Evolutionary conservation across 148 eudicot genomes (phyloP).

Genomic region (Vaccinium macrocarpon): DNA sequence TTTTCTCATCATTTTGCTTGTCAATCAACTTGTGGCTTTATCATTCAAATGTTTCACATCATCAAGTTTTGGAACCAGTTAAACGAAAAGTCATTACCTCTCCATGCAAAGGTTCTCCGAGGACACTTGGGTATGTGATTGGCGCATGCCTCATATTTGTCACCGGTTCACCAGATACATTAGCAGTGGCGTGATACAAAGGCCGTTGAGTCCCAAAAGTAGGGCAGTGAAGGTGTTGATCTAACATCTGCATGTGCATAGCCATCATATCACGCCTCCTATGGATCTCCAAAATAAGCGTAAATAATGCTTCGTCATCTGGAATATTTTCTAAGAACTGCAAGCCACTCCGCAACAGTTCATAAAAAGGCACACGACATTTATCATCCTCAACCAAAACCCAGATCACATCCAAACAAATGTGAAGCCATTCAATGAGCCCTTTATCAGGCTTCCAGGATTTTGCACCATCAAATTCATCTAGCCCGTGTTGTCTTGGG

Average conservation of each 20-base stretch:
- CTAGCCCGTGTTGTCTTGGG: constrained; percentile 59
- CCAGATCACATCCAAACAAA: constrained; percentile 93
- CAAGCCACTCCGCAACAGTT: constrained; percentile 78
- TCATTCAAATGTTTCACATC: background rate
- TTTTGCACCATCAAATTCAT: constrained; percentile 52
- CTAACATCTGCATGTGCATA: constrained; percentile 97
- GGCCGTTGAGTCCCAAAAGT: constrained; percentile 88
- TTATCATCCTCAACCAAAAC: constrained; percentile 81
- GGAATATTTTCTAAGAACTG: constrained; percentile 91
- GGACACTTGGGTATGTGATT: constrained; percentile 96
- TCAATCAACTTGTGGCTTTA: background rate
- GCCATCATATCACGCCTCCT: constrained; percentile 96
- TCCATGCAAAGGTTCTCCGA: constrained; percentile 97
- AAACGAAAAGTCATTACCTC: constrained; percentile 54
- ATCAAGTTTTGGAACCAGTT: background rate
- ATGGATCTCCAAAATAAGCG: constrained; percentile 90
- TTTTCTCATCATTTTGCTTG: background rate
- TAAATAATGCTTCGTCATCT: constrained; percentile 88
- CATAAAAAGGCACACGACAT: constrained; percentile 94
- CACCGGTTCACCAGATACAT: constrained; percentile 60
- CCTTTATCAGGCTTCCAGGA: constrained; percentile 71
- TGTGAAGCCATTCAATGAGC: constrained; percentile 79
- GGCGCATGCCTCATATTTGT: constrained; percentile 82
- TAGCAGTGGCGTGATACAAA: constrained; percentile 65
- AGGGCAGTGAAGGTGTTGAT: constrained; percentile 97